Evolutionary conservation across 352 stramenopile genomes (phyloP), one percentile per base, ranked within the genome.

Genomic region (Elongisporangium prolatum): DNA sequence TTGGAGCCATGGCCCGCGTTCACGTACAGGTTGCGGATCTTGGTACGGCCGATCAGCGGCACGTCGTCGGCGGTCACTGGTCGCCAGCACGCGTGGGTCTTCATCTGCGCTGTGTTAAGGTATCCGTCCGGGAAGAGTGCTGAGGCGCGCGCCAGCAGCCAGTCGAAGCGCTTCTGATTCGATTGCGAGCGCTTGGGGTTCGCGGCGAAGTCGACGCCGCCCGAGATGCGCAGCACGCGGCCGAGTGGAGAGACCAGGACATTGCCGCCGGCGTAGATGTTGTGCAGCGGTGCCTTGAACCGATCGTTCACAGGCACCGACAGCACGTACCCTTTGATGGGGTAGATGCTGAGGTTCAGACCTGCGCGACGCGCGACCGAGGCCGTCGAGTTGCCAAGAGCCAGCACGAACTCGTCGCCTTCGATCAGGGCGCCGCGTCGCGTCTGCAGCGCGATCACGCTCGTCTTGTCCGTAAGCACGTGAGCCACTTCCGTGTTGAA

Each of bases 1-100:
- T 93, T 95, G 52, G 86, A 92, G 5, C 86, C 86, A 57, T 95
- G 84, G 10, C 86, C 86, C 49, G 82, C 77, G 70, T 95, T 95
- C 50, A 95, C 82, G 62, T 86, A 93, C 58, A 95, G 64, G 59
- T 95, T 95, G 51, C 75, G 71, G 47, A 93, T 77, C 52, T 80
- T 84, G 11, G 86, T 95, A 57, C 83, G 80, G 3, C 86, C 86
- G 18, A 95, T 86, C 21, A 93, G 65, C 44, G 86, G 84, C 37
- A 95, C 84, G 53, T 93, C 86, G 59, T 95, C 86, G 48, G 86
- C 80, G 38, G 82, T 95, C 48, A 91, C 86, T 2, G 84, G 86
- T 7, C 82, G 84, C 77, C 84, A 89, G 65, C 86, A 93, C 56
- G 88, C 87, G 62, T 93, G 86, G 21, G 75, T 79, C 47, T 81